Evolutionary conservation across 2,329 filamentous ascomycete species (phyloP).

Genomic region (Aspergillus novoparasiticus): DNA sequence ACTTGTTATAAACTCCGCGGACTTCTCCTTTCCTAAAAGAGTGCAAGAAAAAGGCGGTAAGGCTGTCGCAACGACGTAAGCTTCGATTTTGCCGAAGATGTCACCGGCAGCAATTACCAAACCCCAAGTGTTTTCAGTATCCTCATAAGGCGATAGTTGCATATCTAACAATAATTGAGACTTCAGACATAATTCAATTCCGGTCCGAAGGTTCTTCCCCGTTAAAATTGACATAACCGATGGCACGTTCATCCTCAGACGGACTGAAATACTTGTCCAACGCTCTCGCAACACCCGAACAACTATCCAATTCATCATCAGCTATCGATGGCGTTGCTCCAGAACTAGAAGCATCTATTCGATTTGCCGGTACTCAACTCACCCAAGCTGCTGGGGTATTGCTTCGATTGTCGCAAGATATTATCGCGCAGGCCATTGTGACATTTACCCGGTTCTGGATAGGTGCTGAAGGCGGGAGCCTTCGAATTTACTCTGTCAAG

Average conservation of each 20-base stretch:
- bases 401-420: constrained; percentile 79
- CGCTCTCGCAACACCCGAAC: constrained; percentile 47
- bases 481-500: constrained; percentile 46
- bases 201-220: neutral
- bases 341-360: constrained; percentile 47
- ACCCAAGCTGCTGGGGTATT: constrained; percentile 62
- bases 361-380: constrained; percentile 47
- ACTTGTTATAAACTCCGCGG: neutral
- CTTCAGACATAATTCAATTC: neutral
- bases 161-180: neutral
- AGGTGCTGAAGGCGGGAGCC: constrained; percentile 48
- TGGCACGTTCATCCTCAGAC: constrained; percentile 28
- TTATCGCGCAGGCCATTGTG: constrained; percentile 82
- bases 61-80: neutral
- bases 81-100: neutral
- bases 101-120: neutral
- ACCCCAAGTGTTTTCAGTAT: neutral
- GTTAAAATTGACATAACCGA: constrained; percentile 9
- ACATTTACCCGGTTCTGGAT: constrained; percentile 81
- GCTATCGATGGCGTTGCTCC: constrained; percentile 45
- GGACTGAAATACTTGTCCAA: constrained; percentile 46
- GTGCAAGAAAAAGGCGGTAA: neutral
- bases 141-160: neutral
- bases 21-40: neutral
- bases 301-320: constrained; percentile 48